These are phyloP conservation scores for Chaetomiaceae sp. DNA, from an alignment of 2,329 filamentous ascomycete species.

Conservation along the genomic window DNA sequence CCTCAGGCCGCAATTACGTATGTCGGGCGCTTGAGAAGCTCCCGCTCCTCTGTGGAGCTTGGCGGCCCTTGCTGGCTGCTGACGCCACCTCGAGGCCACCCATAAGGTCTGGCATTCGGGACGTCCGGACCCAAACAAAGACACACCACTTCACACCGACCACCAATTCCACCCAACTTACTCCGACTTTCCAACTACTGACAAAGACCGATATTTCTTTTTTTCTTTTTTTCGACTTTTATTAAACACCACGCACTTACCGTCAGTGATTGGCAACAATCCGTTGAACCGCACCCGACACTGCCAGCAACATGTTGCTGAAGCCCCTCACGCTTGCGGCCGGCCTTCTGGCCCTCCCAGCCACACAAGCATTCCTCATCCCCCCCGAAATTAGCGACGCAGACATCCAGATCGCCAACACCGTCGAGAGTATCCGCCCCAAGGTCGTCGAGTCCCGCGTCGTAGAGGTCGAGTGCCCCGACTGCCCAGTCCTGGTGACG, in stretches of 20 bases:
- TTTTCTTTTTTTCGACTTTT: not conserved
- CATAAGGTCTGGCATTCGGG: not conserved
- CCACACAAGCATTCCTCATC: slow-evolving; percentile 47
- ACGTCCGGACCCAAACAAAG: slow-evolving; percentile 1
- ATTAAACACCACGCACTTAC: not conserved
- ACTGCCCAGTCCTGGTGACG: slow-evolving; percentile 43
- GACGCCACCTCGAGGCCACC: not conserved
- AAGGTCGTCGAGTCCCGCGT: slow-evolving; percentile 34
- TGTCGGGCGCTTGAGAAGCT: not conserved
- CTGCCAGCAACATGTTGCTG: slow-evolving; percentile 30
- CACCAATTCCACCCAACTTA: slow-evolving; percentile 6
- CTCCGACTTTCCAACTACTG: slow-evolving; percentile 4
- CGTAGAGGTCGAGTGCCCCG: slow-evolving; percentile 49
- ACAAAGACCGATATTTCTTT: not conserved
- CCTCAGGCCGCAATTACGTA: slow-evolving; percentile 16
- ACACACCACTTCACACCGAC: not conserved
- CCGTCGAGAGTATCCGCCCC: slow-evolving; percentile 37
- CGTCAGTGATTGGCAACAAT: too few relatives aligned
- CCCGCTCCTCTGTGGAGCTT: not conserved
- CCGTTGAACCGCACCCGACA: not conserved
- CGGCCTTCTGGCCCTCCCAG: slow-evolving; percentile 34
- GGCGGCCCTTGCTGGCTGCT: not conserved
- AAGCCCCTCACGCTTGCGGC: slow-evolving; percentile 44
- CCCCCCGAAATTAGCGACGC: slow-evolving; percentile 45
- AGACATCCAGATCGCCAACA: slow-evolving; percentile 41